phyloP scores from a whole-genome alignment of 805 yeast species.

The Candida vartiovaarae region DNA sequence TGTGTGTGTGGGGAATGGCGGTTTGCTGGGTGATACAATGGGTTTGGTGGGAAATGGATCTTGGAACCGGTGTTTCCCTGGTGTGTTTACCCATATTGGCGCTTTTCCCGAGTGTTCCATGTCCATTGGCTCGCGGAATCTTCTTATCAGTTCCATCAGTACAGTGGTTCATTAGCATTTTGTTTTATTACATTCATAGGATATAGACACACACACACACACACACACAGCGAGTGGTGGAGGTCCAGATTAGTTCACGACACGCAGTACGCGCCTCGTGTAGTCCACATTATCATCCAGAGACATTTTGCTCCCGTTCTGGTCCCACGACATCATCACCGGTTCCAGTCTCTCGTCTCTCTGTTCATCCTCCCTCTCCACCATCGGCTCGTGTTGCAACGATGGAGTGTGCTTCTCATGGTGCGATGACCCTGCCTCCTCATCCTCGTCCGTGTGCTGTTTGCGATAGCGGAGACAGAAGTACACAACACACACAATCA shows the following conservation, averaged over 20 bases:
- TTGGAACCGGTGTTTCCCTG: too few species aligned
- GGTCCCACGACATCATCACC: slow-evolving; percentile 40
- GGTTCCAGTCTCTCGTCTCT: slow-evolving; percentile 65
- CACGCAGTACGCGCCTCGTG: slow-evolving; percentile 46
- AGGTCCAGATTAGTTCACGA: slow-evolving; percentile 31
- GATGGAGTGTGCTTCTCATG: slow-evolving; percentile 11
- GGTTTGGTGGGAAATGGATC: too few species aligned
- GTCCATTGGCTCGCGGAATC: too few species aligned
- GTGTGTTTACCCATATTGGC: too few species aligned
- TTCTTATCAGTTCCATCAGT: too few species aligned
- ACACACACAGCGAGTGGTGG: too few species aligned
- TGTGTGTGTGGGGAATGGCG: too few species aligned
- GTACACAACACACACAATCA: slow-evolving; percentile 37
- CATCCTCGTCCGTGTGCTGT: slow-evolving; percentile 12
- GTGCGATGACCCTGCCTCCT: slow-evolving; percentile 5
- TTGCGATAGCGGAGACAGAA: slow-evolving; percentile 31
- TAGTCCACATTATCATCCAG: slow-evolving; percentile 53
- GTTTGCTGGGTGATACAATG: too few species aligned
- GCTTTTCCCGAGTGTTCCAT: too few species aligned
- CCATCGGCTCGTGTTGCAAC: slow-evolving; percentile 3
- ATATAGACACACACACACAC: too few species aligned
- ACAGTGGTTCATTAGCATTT: too few species aligned
- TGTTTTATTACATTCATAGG: too few species aligned
- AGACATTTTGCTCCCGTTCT: slow-evolving; percentile 37
- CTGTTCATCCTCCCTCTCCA: slow-evolving; percentile 17